Base-by-base conservation (phyloP, 2,329 filamentous ascomycete genomes). In the Ascochyta koolunga region DNA sequence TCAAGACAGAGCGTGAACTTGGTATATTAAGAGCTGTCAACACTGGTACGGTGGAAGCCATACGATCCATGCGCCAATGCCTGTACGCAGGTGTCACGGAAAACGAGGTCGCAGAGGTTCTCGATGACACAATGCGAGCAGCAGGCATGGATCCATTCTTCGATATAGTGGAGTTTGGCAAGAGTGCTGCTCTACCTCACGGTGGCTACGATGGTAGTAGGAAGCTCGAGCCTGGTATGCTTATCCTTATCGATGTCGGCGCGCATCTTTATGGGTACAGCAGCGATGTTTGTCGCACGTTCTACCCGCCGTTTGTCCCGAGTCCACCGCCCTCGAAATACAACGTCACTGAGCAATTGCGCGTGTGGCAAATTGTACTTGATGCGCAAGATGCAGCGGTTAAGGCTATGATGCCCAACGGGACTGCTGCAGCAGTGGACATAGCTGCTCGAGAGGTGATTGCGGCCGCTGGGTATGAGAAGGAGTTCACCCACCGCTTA, bases 181-280 rank as follows among this genome's bases (percentile, higher is more conserved):
- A 82, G 58, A 77, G 82, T 43, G 81, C 80, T 1, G 80, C 82
- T 0, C 71, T 83, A 5, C 81, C 82, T 0, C 82, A 85, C 55
- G 82, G 82, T 0, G 82, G 82, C 1, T 80, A 82, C 55, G 78
- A 82, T 6, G 82, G 76, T 1, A 67, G 59, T 15, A 83, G 83
- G 63, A 76, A 78, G 40, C 71, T 86, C 8, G 79, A 80, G 10
- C 62, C 78, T 11, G 81, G 84, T 35, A 84, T 79, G 25, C 83
- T 88, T 71, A 74, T 88, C 0, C 74, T 88, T 11, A 87, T 88
- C 37, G 85, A 88, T 53, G 84, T 87, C 10, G 84, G 83, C 1
- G 81, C 83, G 0, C 85, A 87, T 66, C 80, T 86, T 27, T 77
- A 83, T 38, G 85, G 86, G 4, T 88, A 88, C 67, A 85, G 82